phyloP scores from a whole-genome alignment of 306 rosid species.

The Dryas octopetala region DNA sequence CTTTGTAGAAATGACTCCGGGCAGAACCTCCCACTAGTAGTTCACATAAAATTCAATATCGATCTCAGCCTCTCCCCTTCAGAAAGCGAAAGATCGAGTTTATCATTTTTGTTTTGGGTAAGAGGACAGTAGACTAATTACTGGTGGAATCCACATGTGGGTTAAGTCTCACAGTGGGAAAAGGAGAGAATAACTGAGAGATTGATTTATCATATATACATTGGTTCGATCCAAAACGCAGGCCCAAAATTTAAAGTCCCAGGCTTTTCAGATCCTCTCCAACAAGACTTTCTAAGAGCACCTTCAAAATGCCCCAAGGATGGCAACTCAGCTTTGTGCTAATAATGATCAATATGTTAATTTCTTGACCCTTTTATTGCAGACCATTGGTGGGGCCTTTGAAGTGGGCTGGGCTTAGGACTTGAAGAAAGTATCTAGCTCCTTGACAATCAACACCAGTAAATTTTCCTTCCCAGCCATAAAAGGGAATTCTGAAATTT shows the following conservation, averaged over 20 bases:
- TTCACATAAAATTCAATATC: constrained; percentile 20
- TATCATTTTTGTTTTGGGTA: constrained; percentile 10
- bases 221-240: no score
- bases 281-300: neutral
- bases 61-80: constrained; percentile 20
- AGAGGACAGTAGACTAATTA: no score
- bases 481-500: neutral
- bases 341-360: no score
- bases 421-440: neutral
- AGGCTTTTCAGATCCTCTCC: no score
- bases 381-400: neutral
- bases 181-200: no score
- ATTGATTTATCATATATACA: no score
- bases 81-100: constrained; percentile 14
- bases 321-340: neutral
- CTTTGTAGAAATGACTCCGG: constrained; percentile 26
- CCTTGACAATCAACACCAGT: neutral
- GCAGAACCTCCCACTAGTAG: constrained; percentile 21
- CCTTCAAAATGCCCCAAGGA: neutral
- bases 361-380: neutral
- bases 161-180: no score
- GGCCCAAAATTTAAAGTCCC: no score
- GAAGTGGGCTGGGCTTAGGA: neutral
- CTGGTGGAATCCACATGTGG: no score
- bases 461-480: neutral